A percentile compares a stretch with the other conserved stretches of the same genome.
Evolutionary conservation across 768 basidiomycete genomes (phyloP).

Genomic region (Russula abietina): DNA sequence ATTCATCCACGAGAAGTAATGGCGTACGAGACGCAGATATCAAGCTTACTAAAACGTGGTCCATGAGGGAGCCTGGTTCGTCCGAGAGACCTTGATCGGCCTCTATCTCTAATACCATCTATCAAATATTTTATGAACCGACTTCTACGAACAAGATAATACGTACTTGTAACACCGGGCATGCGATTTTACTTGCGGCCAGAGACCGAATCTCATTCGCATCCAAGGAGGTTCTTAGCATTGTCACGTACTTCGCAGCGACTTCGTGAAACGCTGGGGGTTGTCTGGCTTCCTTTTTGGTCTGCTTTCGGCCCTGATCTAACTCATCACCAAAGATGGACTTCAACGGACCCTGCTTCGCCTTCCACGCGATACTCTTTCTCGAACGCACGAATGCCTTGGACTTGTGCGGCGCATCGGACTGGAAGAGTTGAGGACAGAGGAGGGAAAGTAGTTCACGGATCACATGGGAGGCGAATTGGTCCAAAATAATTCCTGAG

Average conservation of each 20-base stretch:
- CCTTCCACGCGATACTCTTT: constrained; percentile 77
- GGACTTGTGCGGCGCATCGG: constrained; percentile 33
- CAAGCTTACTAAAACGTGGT: constrained; percentile 69
- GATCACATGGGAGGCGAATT: constrained; percentile 87
- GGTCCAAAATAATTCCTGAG: constrained; percentile 65
- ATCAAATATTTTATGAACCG: constrained; percentile 15
- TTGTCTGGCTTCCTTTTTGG: constrained; percentile 24
- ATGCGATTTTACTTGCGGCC: constrained; percentile 53
- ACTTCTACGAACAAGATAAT: neutral
- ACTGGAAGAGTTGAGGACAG: constrained; percentile 49
- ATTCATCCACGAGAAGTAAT: neutral
- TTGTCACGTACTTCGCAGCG: constrained; percentile 42
- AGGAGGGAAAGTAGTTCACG: constrained; percentile 74
- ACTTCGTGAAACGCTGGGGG: constrained; percentile 47
- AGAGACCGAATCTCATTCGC: constrained; percentile 73
- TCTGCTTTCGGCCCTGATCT: constrained; percentile 28
- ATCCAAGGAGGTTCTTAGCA: constrained; percentile 46
- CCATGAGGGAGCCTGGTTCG: constrained; percentile 68
- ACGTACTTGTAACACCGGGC: constrained; percentile 66
- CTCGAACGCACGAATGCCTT: constrained; percentile 64
- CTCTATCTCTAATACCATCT: constrained; percentile 85
- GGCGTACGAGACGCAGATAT: constrained; percentile 58
- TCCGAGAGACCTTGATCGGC: constrained; percentile 56
- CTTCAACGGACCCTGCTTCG: constrained; percentile 72
- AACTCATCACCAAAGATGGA: constrained; percentile 58